A percentile compares a stretch with the other conserved stretches of the same genome.
Conservation (phyloP, 176 grass and related monocot species). For the Poa annua region DNA sequence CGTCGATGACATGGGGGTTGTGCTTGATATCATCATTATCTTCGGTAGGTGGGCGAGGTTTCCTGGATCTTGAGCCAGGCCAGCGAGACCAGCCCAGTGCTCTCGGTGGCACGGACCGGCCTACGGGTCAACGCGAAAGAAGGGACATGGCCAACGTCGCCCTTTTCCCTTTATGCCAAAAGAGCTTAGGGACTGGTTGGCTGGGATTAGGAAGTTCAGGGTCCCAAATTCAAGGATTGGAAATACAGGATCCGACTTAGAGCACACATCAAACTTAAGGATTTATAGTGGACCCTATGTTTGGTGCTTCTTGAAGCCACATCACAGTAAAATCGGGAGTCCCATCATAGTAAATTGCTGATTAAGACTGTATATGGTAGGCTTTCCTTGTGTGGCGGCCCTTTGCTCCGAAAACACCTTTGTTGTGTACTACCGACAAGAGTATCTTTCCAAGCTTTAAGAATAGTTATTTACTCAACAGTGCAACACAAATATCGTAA, state of each 20-base stretch:
- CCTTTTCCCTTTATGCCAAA: slow-evolving; percentile 5
- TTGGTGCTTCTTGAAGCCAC: neutral
- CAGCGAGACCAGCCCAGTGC: neutral
- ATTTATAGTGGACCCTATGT: too few species aligned
- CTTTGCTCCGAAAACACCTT: slow-evolving; percentile 17
- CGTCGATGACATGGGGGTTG: neutral
- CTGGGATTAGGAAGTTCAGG: slow-evolving; percentile 3
- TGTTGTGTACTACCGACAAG: slow-evolving; percentile 12
- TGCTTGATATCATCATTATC: neutral
- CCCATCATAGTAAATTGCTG: neutral
- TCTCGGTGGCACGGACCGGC: neutral
- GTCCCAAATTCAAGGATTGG: slow-evolving; percentile 9
- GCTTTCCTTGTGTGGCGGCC: neutral
- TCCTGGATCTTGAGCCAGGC: neutral
- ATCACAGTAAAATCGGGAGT: neutral
- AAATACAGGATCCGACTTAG: neutral
- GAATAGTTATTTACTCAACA: slow-evolving; percentile 13
- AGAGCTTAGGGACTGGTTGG: neutral
- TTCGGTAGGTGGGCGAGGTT: neutral
- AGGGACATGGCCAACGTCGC: neutral
- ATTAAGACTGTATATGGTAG: neutral
- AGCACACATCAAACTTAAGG: slow-evolving; percentile 22
- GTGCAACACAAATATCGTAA: slow-evolving; percentile 30
- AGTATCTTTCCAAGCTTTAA: slow-evolving; percentile 7
- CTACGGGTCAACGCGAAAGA: neutral